Percentiles rank a stretch among this genome's conserved stretches.
Conservation (phyloP, 805 yeast genomes). For the Blastobotrys peoriensis region DNA sequence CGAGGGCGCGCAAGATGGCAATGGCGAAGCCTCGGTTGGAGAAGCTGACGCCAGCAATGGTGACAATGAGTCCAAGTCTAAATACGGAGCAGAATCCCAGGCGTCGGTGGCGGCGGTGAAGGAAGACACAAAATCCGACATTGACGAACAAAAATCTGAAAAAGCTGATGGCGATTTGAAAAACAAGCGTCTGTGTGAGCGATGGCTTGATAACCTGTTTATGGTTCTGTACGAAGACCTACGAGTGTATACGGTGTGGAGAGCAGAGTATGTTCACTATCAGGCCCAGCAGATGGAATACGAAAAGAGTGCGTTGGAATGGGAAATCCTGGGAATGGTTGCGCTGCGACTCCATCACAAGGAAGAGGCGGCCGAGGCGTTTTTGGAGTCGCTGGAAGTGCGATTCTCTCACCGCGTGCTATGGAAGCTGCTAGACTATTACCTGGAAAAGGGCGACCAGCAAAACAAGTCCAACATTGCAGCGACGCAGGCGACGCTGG, state of each 20-base stretch:
- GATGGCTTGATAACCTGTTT: slow-evolving; percentile 74
- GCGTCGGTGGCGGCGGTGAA: slow-evolving; percentile 4
- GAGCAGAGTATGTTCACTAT: slow-evolving; percentile 82
- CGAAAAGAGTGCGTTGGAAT: slow-evolving; percentile 73
- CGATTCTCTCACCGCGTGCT: slow-evolving; percentile 80
- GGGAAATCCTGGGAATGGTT: slow-evolving; percentile 87
- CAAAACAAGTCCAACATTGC: slow-evolving; percentile 22
- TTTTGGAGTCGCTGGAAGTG: slow-evolving; percentile 58
- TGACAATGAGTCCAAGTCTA: slow-evolving; percentile 1
- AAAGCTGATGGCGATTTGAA: slow-evolving; percentile 19
- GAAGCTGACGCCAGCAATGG: background rate
- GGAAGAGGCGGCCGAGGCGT: slow-evolving; percentile 85
- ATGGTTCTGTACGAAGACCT: slow-evolving; percentile 63
- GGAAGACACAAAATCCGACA: too few relatives aligned
- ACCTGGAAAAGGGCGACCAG: slow-evolving; percentile 34
- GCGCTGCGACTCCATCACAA: slow-evolving; percentile 80
- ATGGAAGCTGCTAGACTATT: slow-evolving; percentile 57
- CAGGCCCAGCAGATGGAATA: slow-evolving; percentile 80
- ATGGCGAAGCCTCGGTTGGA: slow-evolving; percentile 3
- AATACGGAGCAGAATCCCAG: slow-evolving; percentile 1
- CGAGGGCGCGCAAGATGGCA: slow-evolving; percentile 7
- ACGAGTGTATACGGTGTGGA: slow-evolving; percentile 80
- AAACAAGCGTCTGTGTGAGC: slow-evolving; percentile 58
- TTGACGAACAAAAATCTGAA: too few relatives aligned
- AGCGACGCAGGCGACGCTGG: slow-evolving; percentile 40